Percentiles rank a stretch among this genome's conserved stretches.
Conservation (phyloP, 148 eudicot species). For the Oxyria digyna region DNA sequence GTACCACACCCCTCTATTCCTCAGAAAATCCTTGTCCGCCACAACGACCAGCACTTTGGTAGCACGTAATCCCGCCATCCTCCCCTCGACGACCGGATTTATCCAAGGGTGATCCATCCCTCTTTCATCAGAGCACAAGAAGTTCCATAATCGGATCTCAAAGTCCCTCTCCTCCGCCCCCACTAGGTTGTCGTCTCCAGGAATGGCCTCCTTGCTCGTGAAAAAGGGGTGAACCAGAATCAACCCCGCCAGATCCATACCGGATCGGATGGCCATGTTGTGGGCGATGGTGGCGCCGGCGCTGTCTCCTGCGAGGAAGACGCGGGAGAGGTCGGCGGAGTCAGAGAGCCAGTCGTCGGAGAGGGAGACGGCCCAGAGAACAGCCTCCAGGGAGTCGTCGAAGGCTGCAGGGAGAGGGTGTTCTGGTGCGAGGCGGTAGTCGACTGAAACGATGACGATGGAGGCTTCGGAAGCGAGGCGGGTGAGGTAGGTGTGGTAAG, state of each 20-base stretch:
- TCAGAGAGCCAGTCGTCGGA: no score
- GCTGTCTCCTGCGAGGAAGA: no score
- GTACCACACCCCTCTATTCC: constrained; percentile 23
- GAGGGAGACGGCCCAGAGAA: no score
- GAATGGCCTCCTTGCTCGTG: background rate
- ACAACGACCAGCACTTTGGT: constrained; percentile 24
- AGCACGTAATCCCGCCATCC: constrained; percentile 15
- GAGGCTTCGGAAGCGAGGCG: no score
- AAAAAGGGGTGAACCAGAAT: constrained; percentile 33
- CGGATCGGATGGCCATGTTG: constrained; percentile 25
- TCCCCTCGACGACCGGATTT: constrained; percentile 24
- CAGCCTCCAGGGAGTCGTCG: no score
- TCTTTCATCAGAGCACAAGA: constrained; percentile 15
- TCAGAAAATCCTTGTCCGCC: constrained; percentile 32
- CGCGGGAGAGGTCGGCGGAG: no score
- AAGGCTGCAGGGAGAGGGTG: no score
- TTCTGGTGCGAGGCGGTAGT: no score
- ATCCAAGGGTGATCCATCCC: no score
- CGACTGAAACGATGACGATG: no score
- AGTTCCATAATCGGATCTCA: constrained; percentile 12
- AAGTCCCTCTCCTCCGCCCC: constrained; percentile 12
- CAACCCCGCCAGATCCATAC: constrained; percentile 19
- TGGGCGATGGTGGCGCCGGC: constrained; percentile 46
- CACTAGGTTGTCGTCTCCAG: background rate
- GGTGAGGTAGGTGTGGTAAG: no score